A percentile compares a stretch with the other conserved stretches of the same genome.
phyloP scores from a whole-genome alignment of 169 alveolate genomes.

The Blepharisma undulans region DNA sequence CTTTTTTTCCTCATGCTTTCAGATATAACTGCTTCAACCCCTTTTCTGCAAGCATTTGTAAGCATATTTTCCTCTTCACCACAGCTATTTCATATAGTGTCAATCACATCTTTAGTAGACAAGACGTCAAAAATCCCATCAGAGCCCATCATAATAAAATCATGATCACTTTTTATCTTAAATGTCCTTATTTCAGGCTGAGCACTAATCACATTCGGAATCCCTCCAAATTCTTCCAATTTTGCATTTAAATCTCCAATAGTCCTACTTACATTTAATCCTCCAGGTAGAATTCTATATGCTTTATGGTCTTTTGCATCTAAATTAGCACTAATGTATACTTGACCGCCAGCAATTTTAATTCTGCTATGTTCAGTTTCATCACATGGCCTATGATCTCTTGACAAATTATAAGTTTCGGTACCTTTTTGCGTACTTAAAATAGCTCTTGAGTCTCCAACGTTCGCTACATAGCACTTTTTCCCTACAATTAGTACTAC shows the following conservation, averaged over 20 bases:
- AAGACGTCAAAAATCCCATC: slow-evolving; percentile 70
- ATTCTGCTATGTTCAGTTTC: slow-evolving; percentile 76
- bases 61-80: neutral
- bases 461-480: slow-evolving; percentile 76
- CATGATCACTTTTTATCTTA: slow-evolving; percentile 60
- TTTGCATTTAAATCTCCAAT: slow-evolving; percentile 69
- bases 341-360: slow-evolving; percentile 64
- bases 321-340: slow-evolving; percentile 40
- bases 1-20: slow-evolving; percentile 67
- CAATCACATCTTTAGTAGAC: slow-evolving; percentile 54
- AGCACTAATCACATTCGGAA: slow-evolving; percentile 64
- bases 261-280: neutral
- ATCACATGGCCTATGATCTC: slow-evolving; percentile 82
- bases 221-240: slow-evolving; percentile 71
- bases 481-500: slow-evolving; percentile 61
- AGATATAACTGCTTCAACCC: slow-evolving; percentile 47
- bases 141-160: slow-evolving; percentile 72
- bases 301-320: slow-evolving; percentile 1
- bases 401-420: slow-evolving; percentile 50
- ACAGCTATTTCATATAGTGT: slow-evolving; percentile 52
- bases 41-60: neutral
- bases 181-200: slow-evolving; percentile 74
- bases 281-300: slow-evolving; percentile 73
- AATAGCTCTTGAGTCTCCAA: slow-evolving; percentile 90
- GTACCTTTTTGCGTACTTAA: slow-evolving; percentile 65